Evolutionary conservation across 2,329 filamentous ascomycete genomes (phyloP), one percentile per base, ranked within the genome.

Genomic region (Xylaria sp.): DNA sequence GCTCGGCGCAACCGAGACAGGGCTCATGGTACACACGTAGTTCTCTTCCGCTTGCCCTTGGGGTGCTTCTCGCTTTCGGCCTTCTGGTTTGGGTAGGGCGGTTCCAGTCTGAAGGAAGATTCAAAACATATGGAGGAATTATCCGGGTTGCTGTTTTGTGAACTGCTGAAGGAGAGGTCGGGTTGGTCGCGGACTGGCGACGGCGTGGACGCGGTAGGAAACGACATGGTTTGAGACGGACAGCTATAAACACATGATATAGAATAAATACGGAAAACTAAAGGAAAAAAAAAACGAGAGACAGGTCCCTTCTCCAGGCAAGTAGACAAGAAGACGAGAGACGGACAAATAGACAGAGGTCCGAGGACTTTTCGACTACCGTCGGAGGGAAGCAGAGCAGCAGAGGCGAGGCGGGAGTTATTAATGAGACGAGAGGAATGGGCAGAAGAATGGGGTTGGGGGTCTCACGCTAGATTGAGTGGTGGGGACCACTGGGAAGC

Each of bases 21-120:
- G 31, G 28, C 19, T 38, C 31, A 47, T 15, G 46, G 49, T 69
- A 81, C 83, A 71, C 83, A 89, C 86, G 84, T 84, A 62, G 86
- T 89, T 67, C 86, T 78, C 76, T 88, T 89, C 77, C 86, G 80
- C 79, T 85, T 87, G 67, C 81, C 83, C 77, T 85, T 86, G 66
- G 84, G 84, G 67, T 86, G 84, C 43, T 79, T 78, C 61, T 79
- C 77, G 40, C 61, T 67, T 23, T 72, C 72, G 28, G 68, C 61
- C 51, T 69, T 69, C 51, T 74, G 69, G 46, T 60, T 67, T 14
- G 71, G 65, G 60, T 73, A 75, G 2, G 71, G 67, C 6, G 73
- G 67, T 50, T 75, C 73, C 45, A 76, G 53, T 50, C 72, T 68
- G 63, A 76, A 76, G 23, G 74, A 75, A 5, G 74, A 75, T 53